Base-by-base conservation (phyloP, 352 stramenopile genomes). In the Lagenidium giganteum region DNA sequence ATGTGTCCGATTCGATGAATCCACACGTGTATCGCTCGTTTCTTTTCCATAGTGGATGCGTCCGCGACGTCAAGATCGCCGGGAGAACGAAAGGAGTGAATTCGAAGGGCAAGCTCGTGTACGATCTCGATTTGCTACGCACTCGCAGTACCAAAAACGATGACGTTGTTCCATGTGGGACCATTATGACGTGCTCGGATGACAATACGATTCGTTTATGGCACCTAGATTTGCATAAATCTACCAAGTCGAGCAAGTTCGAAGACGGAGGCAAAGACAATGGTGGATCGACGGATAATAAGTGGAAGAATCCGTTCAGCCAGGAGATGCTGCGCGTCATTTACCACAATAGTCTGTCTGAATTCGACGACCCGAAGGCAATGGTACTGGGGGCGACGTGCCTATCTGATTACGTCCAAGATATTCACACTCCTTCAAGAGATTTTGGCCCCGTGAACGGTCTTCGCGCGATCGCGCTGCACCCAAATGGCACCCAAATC, bases 181-280 rank as follows among this genome's bases (percentile, higher is more conserved):
- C 77, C 3, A 83, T 96, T 45, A 65, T 94, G 4, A 95, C 83
- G 0, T 93, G 80, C 42, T 69, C 70, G 5, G 81, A 90, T 20
- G 87, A 96, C 51, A 90, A 93, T 42, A 96, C 86, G 1, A 44
- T 95, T 16, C 68, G 84, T 1, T 58, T 96, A 6, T 96, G 87
- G 87, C 72, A 95, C 47, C 48, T 96, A 21, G 79, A 91, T 21
- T 35, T 82, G 8, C 67, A 87, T 52, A 80, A 81, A 49, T 47
- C 43, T 34, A 18, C 39, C 2, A 63, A 63, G 26, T 37, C 54
- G 0, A 57, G 37, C 40, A 47, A 48, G 14, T 64, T 58, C 34
- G 22, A 13, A 63, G 42, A 44, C 53, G 36, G 33, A 39, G 12
- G 55, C 57, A 40, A 32, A 47, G 14, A 60, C 5, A 39, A 21